phyloP scores from a whole-genome alignment of 305 asterid genomes.

The Solanum aculeatissimum region DNA sequence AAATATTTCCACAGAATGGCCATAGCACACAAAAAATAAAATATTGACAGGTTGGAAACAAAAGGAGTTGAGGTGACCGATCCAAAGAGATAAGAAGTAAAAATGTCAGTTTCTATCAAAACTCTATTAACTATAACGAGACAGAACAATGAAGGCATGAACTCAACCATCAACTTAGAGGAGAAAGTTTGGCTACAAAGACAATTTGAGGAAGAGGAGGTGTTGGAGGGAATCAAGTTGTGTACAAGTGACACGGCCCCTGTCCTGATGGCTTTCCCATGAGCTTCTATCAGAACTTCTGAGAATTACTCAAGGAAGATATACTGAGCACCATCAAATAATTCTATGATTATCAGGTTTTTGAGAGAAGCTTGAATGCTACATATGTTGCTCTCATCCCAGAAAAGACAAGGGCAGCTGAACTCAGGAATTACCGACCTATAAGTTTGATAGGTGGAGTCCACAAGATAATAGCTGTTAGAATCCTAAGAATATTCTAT shows the following conservation, averaged over 20 bases:
- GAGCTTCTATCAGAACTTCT: not conserved
- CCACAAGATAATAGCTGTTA: not conserved
- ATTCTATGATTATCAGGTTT: not conserved
- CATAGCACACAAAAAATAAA: not conserved
- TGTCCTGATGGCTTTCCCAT: not conserved
- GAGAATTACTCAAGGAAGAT: not conserved
- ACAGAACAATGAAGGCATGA: not conserved
- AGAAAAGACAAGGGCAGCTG: not conserved
- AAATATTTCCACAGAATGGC: not conserved
- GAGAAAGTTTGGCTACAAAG: not conserved
- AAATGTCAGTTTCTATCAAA: not conserved
- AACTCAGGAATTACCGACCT: not conserved
- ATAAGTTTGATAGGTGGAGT: not conserved
- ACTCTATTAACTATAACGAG: not conserved
- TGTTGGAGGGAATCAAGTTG: not conserved
- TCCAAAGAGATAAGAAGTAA: not conserved
- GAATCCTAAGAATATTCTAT: too few species aligned
- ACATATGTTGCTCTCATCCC: not conserved
- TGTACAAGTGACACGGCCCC: not conserved
- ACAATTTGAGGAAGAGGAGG: not conserved
- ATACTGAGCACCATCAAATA: not conserved
- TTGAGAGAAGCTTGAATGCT: not conserved
- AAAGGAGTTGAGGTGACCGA: not conserved
- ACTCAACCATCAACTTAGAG: not conserved
- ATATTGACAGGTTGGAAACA: not conserved